Base-by-base conservation (phyloP, 176 grass and related monocot species). In the Carex cristatella region DNA sequence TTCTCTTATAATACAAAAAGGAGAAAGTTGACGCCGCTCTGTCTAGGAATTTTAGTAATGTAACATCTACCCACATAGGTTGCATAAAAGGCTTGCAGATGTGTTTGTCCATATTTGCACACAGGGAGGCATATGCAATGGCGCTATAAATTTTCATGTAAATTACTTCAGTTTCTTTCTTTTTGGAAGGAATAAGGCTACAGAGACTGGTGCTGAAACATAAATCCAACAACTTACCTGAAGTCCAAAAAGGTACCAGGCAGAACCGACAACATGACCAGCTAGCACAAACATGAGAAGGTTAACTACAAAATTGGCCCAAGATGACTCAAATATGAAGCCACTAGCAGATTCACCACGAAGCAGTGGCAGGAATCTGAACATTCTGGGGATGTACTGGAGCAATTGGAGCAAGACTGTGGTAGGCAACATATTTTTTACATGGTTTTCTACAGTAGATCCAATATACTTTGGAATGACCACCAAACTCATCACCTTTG, bases 231-330 rank as follows among this genome's bases (percentile, higher is more conserved):
- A 12, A 83, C 91, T 33, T 56, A 98, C 95, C 95, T 95, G 91
- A 77, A 98, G 83, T 48, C 95, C 91, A 70, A 98, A 98, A 30
- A 98, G 93, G 73, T 98, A 98, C 95, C 95, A 98, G 83, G 87
- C 95, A n/a, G 95, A 98, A 86, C 95, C 95, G 30, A 98, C 95
- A 23, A 98, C 95, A 89, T 98, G 95, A 13, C 95, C 90, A 71
- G 95, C 89, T 70, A 98, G 87, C 55, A 90, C 88, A 90, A 98
- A 98, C 95, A 98, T 95, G 69, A 98, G 88, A 86, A 98, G 89
- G 64, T 98, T 98, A 86, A 98, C 95, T 73, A 92, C 83, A 89
- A 95, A 98, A 84, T 90, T 98, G 61, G 93, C 89, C 95, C 95
- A 95, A 67, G 95, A 88, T 27, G 95, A 98, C 87, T 95, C 93